Percentiles rank a stretch among this genome's conserved stretches.
Evolutionary conservation across 352 stramenopile species (phyloP).

Genomic region (Phytophthora europaea): DNA sequence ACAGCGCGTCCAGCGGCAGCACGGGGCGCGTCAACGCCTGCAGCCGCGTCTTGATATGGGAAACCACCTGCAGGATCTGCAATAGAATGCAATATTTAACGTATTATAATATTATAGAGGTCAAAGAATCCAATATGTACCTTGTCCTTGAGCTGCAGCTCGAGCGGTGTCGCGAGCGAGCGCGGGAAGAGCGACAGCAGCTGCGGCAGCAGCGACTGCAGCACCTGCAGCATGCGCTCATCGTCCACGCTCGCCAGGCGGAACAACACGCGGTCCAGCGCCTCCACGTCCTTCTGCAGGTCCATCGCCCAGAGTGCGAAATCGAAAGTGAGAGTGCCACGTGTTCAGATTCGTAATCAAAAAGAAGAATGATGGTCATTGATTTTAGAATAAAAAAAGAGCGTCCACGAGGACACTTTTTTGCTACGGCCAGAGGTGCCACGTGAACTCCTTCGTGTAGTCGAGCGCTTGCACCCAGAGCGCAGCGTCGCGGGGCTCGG

Average conservation of each 20-base stretch:
- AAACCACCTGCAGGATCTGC: constrained; percentile 78
- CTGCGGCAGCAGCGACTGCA: constrained; percentile 75
- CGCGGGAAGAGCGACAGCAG: constrained; percentile 71
- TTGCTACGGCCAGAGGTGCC: constrained; percentile 1
- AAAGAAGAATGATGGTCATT: constrained; percentile 29
- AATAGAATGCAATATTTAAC: background rate
- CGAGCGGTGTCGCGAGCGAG: constrained; percentile 41
- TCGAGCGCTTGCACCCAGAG: background rate
- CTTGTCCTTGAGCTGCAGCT: constrained; percentile 77
- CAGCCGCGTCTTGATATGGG: constrained; percentile 80
- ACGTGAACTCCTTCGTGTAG: background rate
- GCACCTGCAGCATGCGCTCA: constrained; percentile 67
- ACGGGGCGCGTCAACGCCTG: constrained; percentile 55
- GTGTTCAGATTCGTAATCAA: background rate
- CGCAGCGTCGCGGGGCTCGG: background rate
- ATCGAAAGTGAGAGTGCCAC: constrained; percentile 18
- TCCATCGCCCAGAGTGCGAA: constrained; percentile 28
- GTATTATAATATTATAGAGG: background rate
- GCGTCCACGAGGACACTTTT: constrained; percentile 1
- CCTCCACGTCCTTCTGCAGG: constrained; percentile 65
- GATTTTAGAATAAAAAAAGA: background rate
- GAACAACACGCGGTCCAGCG: constrained; percentile 83
- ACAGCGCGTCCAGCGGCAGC: constrained; percentile 65
- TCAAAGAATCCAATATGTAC: constrained; percentile 28
- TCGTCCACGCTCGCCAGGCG: constrained; percentile 77